These are phyloP conservation scores for Syncephalis fuscata DNA, from an alignment of 371 early-diverging fungal genomes.

Conservation along the genomic window DNA sequence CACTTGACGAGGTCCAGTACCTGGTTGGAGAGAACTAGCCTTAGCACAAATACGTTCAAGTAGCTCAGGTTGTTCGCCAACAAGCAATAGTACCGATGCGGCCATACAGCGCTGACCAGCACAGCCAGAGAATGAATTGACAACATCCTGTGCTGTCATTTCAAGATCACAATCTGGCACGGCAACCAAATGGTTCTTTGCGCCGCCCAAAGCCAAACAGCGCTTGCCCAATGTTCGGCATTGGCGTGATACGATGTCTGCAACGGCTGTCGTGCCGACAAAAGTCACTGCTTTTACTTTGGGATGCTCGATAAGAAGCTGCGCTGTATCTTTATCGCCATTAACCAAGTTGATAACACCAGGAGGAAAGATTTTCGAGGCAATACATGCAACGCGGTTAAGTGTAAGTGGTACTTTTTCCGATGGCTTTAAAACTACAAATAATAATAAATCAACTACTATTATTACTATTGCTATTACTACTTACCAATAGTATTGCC, in stretches of 20 bases:
- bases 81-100: slow-evolving; percentile 44
- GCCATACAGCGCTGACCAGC: slow-evolving; percentile 51
- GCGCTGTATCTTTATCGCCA: slow-evolving; percentile 30
- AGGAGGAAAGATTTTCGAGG: slow-evolving; percentile 35
- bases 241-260: slow-evolving; percentile 26
- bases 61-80: slow-evolving; percentile 42
- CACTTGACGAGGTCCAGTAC: slow-evolving; percentile 21
- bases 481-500: slow-evolving; percentile 8
- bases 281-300: slow-evolving; percentile 45
- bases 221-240: slow-evolving; percentile 34
- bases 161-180: slow-evolving; percentile 46
- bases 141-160: slow-evolving; percentile 51
- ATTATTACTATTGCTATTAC: not conserved
- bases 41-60: slow-evolving; percentile 29
- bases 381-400: slow-evolving; percentile 30
- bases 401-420: slow-evolving; percentile 64
- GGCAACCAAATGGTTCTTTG: slow-evolving; percentile 60
- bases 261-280: slow-evolving; percentile 51
- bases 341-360: slow-evolving; percentile 61
- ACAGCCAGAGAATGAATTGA: slow-evolving; percentile 48
- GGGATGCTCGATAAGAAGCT: slow-evolving; percentile 26
- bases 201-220: slow-evolving; percentile 42
- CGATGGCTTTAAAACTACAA: slow-evolving; percentile 45
- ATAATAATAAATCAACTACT: not conserved
- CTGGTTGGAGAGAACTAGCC: slow-evolving; percentile 24